These are phyloP conservation scores for Vitellaria paradoxa DNA, from an alignment of 179 eudicot genomes.

Conservation along the genomic window DNA sequence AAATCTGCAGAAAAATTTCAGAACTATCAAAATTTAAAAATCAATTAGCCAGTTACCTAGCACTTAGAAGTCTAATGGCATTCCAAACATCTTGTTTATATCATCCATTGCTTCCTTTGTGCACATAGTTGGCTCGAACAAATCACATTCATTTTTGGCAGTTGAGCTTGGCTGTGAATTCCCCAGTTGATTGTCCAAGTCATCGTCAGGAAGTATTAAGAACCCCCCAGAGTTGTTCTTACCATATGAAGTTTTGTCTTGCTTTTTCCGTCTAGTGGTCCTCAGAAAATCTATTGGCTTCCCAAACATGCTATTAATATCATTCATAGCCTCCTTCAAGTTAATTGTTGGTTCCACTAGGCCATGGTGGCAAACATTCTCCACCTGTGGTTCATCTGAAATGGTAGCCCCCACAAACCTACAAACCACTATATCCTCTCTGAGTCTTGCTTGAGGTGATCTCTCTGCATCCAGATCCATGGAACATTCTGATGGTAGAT, in stretches of 20 bases:
- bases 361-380: constrained; percentile 94
- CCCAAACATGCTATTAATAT: constrained; percentile 92
- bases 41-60: constrained; percentile 25
- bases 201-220: constrained; percentile 75
- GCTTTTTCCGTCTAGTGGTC: constrained; percentile 58
- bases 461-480: constrained; percentile 24
- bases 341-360: constrained; percentile 88
- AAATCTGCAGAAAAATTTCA: not conserved
- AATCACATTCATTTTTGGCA: constrained; percentile 38
- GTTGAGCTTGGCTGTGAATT: constrained; percentile 38
- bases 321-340: constrained; percentile 90
- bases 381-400: constrained; percentile 76
- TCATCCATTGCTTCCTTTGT: constrained; percentile 93
- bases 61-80: constrained; percentile 77
- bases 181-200: constrained; percentile 27
- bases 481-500: constrained; percentile 1
- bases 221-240: constrained; percentile 43
- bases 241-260: constrained; percentile 38
- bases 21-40: constrained; percentile 3
- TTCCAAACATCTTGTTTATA: constrained; percentile 72
- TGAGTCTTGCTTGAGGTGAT: constrained; percentile 29
- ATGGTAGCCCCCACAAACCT: constrained; percentile 88
- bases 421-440: constrained; percentile 80
- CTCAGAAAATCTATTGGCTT: constrained; percentile 90
- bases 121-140: constrained; percentile 77